These are phyloP conservation scores for Selenicereus undatus DNA, from an alignment of 148 eudicot genomes.

Conservation along the genomic window DNA sequence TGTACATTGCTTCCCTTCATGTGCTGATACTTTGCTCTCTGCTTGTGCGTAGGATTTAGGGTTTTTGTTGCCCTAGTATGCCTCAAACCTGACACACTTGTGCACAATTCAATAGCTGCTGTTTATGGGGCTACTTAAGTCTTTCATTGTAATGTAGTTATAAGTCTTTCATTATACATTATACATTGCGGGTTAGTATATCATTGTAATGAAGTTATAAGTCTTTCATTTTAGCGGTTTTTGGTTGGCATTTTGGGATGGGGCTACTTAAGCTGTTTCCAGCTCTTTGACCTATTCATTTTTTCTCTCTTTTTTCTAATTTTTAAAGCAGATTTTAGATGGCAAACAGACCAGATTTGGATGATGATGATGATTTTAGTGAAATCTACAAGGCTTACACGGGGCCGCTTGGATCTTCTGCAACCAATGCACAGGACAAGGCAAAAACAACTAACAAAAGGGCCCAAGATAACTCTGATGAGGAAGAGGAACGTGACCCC, in stretches of 20 bases:
- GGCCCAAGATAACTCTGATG: slow-evolving; percentile 66
- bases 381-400: slow-evolving; percentile 95
- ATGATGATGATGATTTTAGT: slow-evolving; percentile 89
- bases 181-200: no score
- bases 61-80: neutral
- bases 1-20: neutral
- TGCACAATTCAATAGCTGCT: neutral
- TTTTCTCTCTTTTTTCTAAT: neutral
- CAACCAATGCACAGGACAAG: slow-evolving; percentile 43
- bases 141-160: no score
- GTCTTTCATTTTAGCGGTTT: neutral
- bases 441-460: slow-evolving; percentile 44
- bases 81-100: neutral
- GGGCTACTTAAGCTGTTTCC: neutral
- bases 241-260: neutral
- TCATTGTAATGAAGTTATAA: no score
- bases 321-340: slow-evolving; percentile 26
- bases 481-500: slow-evolving; percentile 89
- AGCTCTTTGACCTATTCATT: neutral
- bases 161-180: neutral
- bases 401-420: slow-evolving; percentile 75
- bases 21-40: neutral
- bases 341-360: slow-evolving; percentile 66
- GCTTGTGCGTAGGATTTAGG: neutral
- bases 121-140: no score